A percentile compares a stretch with the other conserved stretches of the same genome.
Conservation (phyloP, 1,139 yeast genomes). For the Kurtzmaniella quercitrusa region DNA sequence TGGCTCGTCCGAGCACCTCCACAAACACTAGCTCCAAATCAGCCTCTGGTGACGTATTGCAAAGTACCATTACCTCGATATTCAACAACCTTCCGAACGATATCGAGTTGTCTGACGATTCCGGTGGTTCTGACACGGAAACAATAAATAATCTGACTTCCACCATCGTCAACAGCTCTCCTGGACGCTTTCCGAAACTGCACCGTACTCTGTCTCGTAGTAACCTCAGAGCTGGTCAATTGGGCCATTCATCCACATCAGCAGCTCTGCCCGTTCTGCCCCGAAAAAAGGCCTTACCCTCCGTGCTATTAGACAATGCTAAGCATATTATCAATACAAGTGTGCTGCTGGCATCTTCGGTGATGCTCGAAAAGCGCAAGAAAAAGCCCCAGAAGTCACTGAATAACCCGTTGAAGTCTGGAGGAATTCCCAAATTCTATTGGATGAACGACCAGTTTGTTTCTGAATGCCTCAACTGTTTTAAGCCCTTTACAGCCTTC, state of each 20-base stretch:
- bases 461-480: slow-evolving; percentile 75
- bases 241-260: not conserved
- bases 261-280: not conserved
- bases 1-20: not conserved
- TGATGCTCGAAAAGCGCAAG: slow-evolving; percentile 16
- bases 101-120: slow-evolving; percentile 45
- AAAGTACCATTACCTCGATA: slow-evolving; percentile 32
- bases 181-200: not conserved
- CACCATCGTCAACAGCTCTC: slow-evolving; percentile 13
- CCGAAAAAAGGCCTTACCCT: slow-evolving; percentile 25
- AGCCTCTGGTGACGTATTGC: slow-evolving; percentile 12
- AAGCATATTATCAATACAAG: slow-evolving; percentile 30
- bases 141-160: slow-evolving; percentile 20
- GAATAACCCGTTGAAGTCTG: slow-evolving; percentile 45
- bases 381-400: slow-evolving; percentile 34
- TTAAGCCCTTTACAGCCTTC: slow-evolving; percentile 68
- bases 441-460: slow-evolving; percentile 94
- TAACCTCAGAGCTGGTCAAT: slow-evolving; percentile 12
- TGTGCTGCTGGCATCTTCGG: slow-evolving; percentile 26
- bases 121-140: slow-evolving; percentile 39
- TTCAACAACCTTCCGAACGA: slow-evolving; percentile 47
- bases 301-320: slow-evolving; percentile 37
- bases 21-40: not conserved
- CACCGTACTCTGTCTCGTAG: slow-evolving; percentile 4
- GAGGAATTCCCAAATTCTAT: slow-evolving; percentile 60